phyloP scores from a whole-genome alignment of 2,329 filamentous ascomycete species.

The Fusarium sacchari region DNA sequence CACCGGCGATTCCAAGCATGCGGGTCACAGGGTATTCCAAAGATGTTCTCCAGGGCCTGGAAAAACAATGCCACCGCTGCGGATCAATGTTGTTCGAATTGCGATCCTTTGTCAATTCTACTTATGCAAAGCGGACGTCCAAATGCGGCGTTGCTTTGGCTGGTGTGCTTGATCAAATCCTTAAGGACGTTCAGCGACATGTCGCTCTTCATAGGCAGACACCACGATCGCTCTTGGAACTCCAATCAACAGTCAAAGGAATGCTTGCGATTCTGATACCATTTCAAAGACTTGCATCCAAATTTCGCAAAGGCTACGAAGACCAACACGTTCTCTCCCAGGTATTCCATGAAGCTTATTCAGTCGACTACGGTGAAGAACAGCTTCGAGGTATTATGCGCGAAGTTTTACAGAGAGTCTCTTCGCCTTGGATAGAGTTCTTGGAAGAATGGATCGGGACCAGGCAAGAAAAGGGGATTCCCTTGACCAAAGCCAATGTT shows the following conservation, averaged over 20 bases:
- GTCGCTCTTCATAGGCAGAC: slow-evolving; percentile 56
- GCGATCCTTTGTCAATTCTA: slow-evolving; percentile 57
- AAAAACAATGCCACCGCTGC: slow-evolving; percentile 58
- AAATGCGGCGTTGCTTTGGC: slow-evolving; percentile 63
- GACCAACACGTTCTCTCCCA: slow-evolving; percentile 72
- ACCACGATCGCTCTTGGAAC: slow-evolving; percentile 61
- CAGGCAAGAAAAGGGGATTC: slow-evolving; percentile 64
- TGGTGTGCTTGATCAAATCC: slow-evolving; percentile 58
- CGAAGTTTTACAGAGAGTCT: slow-evolving; percentile 71
- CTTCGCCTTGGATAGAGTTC: slow-evolving; percentile 73
- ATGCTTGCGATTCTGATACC: slow-evolving; percentile 61
- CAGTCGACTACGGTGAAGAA: slow-evolving; percentile 70
- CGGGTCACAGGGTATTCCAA: slow-evolving; percentile 67
- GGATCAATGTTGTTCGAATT: slow-evolving; percentile 60
- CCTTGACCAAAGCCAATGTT: slow-evolving; percentile 58
- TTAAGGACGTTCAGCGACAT: slow-evolving; percentile 61
- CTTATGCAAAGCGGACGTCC: slow-evolving; percentile 56
- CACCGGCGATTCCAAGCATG: slow-evolving; percentile 56
- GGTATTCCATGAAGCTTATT: slow-evolving; percentile 69
- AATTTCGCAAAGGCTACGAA: slow-evolving; percentile 54
- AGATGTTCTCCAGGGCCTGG: slow-evolving; percentile 58
- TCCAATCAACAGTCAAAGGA: slow-evolving; percentile 61
- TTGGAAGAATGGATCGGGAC: slow-evolving; percentile 81
- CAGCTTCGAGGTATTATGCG: slow-evolving; percentile 72
- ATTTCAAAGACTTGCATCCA: slow-evolving; percentile 61